These are phyloP conservation scores for Heteromeles arbutifolia DNA, from an alignment of 306 rosid genomes.

Conservation along the genomic window DNA sequence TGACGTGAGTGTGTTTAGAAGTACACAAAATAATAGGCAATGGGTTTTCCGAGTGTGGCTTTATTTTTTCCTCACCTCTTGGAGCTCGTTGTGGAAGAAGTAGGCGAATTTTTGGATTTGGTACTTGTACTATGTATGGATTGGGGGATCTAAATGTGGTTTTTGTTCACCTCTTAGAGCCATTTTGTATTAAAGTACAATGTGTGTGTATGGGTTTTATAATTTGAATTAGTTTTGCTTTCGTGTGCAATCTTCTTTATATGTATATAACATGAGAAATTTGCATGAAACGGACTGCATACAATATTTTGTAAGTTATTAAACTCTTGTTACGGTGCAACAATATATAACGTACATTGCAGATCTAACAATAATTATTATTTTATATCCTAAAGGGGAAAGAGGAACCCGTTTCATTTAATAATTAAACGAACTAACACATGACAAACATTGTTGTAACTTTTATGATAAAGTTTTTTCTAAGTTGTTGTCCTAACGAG, in stretches of 20 bases:
- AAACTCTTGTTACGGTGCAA: no score
- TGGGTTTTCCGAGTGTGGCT: constrained; percentile 3
- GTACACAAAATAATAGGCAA: neutral
- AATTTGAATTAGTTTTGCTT: neutral
- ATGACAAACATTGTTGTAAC: no score
- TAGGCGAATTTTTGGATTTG: constrained; percentile 1
- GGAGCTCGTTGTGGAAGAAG: constrained; percentile 1
- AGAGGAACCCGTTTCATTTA: no score
- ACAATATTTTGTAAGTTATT: neutral
- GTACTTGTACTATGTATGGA: neutral
- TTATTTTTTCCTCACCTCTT: neutral
- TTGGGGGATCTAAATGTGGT: neutral
- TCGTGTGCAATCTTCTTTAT: neutral
- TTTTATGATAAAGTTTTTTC: no score
- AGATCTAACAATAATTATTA: no score
- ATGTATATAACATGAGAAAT: no score
- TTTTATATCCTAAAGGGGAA: no score
- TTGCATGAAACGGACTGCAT: neutral
- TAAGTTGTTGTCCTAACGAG: neutral
- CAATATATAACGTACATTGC: no score
- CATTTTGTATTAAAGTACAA: neutral
- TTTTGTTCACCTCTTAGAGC: neutral
- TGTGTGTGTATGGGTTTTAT: neutral
- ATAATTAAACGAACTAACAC: no score
- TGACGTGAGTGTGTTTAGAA: neutral